Percentiles rank a stretch among this genome's conserved stretches.
Conservation (phyloP, 164 flowering plant genomes). For the Berberis thunbergii region DNA sequence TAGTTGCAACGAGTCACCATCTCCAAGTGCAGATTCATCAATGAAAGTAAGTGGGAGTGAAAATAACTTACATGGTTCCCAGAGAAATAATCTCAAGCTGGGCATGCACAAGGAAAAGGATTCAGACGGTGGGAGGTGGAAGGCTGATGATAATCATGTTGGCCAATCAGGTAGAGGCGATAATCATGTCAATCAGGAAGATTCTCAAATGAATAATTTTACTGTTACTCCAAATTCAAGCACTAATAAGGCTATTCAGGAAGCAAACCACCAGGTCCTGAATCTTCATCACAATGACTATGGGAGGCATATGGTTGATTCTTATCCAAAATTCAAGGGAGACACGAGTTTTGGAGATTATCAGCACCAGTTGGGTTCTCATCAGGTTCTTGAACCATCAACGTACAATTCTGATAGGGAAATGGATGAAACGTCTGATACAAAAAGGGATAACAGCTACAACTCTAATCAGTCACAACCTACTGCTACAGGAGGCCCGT, state of each 20-base stretch:
- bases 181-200: constrained; percentile 17
- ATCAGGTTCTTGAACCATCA: constrained; percentile 10
- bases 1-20: constrained; percentile 16
- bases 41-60: constrained; percentile 7
- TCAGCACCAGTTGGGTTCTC: constrained; percentile 16
- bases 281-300: constrained; percentile 21
- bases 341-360: constrained; percentile 16
- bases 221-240: constrained; percentile 13
- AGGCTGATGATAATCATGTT: constrained; percentile 14
- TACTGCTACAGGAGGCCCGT: constrained; percentile 18
- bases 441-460: constrained; percentile 19
- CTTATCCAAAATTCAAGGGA: constrained; percentile 17
- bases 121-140: constrained; percentile 22
- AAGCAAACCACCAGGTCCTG: constrained; percentile 20
- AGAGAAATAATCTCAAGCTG: constrained; percentile 18
- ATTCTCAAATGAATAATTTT: constrained; percentile 14
- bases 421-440: constrained; percentile 23
- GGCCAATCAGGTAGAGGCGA: constrained; percentile 18
- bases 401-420: constrained; percentile 18
- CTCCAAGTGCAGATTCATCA: constrained; percentile 13
- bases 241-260: constrained; percentile 13
- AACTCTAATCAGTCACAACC: constrained; percentile 27
- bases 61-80: constrained; percentile 11
- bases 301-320: constrained; percentile 18
- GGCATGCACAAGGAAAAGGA: constrained; percentile 15